Percentiles rank a stretch among this genome's conserved stretches.
phyloP scores from a whole-genome alignment of 805 yeast genomes.

The Clavispora phyllophila region DNA sequence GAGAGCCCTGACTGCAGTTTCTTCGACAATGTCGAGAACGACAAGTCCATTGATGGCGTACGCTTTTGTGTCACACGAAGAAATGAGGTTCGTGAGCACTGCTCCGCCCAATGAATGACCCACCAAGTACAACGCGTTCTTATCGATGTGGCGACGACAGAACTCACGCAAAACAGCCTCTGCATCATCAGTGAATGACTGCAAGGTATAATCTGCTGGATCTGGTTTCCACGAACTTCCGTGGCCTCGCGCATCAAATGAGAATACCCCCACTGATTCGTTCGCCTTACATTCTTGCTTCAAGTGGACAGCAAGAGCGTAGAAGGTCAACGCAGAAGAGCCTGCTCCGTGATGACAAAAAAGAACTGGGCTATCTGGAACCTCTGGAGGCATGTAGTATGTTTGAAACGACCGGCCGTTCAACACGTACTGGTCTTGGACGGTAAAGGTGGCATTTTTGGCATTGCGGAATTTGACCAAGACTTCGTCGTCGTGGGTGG shows the following conservation, averaged over 20 bases:
- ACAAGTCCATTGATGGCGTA: slow-evolving; percentile 57
- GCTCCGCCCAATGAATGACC: slow-evolving; percentile 97
- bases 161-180: slow-evolving; percentile 41
- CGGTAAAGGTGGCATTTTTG: slow-evolving; percentile 14
- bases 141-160: slow-evolving; percentile 8
- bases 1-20: slow-evolving; percentile 74
- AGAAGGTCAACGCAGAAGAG: slow-evolving; percentile 77
- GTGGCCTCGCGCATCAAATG: slow-evolving; percentile 85
- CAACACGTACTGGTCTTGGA: slow-evolving; percentile 13
- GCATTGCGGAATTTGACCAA: slow-evolving; percentile 1
- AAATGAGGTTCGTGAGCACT: slow-evolving; percentile 51
- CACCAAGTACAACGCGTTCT: slow-evolving; percentile 45
- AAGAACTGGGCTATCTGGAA: slow-evolving; percentile 47
- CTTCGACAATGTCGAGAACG: slow-evolving; percentile 91
- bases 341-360: slow-evolving; percentile 95
- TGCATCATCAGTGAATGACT: slow-evolving; percentile 56
- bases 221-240: slow-evolving; percentile 38
- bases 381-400: slow-evolving; percentile 51
- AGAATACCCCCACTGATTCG: slow-evolving; percentile 33
- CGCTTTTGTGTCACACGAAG: slow-evolving; percentile 11
- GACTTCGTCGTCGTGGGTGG: neutral
- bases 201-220: slow-evolving; percentile 37
- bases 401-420: slow-evolving; percentile 29
- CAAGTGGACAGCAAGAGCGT: slow-evolving; percentile 25
- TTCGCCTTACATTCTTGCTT: slow-evolving; percentile 39